A percentile compares a stretch with the other conserved stretches of the same genome.
These are phyloP conservation scores for Gracilaria gracilis DNA, from an alignment of 23 red algal species.

Conservation along the genomic window DNA sequence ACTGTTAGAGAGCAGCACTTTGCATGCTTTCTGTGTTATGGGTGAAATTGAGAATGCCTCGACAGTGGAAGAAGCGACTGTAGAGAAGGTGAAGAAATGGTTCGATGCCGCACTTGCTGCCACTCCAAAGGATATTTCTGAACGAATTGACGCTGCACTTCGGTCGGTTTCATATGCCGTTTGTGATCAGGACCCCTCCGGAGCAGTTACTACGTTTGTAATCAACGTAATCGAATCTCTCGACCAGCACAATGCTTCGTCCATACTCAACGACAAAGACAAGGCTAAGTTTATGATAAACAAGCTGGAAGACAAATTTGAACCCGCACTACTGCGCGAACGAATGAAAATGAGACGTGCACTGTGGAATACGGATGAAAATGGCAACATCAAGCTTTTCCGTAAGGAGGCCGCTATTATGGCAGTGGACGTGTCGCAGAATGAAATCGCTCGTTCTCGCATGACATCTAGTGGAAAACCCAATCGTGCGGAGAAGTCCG, in stretches of 20 bases:
- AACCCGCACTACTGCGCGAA: background rate
- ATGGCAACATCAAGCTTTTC: constrained; percentile 9
- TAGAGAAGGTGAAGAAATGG: background rate
- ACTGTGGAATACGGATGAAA: background rate
- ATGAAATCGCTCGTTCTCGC: background rate
- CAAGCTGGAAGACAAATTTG: no score
- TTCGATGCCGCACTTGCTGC: constrained; percentile 5
- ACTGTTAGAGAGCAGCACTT: no score
- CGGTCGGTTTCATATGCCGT: background rate
- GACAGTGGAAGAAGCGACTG: constrained; percentile 24
- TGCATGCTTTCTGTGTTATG: no score
- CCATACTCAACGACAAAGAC: no score
- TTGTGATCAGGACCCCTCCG: no score
- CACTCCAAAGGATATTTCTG: constrained; percentile 5
- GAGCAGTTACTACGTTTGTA: no score
- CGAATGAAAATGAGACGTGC: background rate
- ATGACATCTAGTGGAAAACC: background rate
- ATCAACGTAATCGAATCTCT: no score
- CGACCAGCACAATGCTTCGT: no score
- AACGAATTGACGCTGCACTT: constrained; percentile 11
- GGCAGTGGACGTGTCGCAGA: constrained; percentile 28
- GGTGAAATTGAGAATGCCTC: no score
- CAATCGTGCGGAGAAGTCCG: no score
- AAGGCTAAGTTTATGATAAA: no score
- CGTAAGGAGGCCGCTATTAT: background rate